Percentiles rank a stretch among this genome's conserved stretches.
phyloP scores from a whole-genome alignment of 2,329 filamentous ascomycete species.

The Cadophora sp. region DNA sequence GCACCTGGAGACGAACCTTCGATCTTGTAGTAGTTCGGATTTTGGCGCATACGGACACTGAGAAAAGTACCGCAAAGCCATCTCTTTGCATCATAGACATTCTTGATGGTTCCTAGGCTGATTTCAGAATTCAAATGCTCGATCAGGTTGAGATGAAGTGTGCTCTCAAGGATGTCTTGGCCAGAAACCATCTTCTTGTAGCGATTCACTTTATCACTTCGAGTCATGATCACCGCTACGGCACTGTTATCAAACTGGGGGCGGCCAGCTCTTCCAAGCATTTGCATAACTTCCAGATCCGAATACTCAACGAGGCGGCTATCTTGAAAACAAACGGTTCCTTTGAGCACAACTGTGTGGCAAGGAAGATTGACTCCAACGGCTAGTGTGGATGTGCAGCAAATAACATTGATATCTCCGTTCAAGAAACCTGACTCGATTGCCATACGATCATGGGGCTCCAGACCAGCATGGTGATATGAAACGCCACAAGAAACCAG shows the following conservation, averaged over 20 bases:
- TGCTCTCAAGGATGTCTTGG: slow-evolving; percentile 77
- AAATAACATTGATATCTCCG: slow-evolving; percentile 80
- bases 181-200: slow-evolving; percentile 80
- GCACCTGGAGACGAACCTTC: slow-evolving; percentile 56
- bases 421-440: slow-evolving; percentile 73
- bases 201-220: slow-evolving; percentile 63
- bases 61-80: slow-evolving; percentile 84
- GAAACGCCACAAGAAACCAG: slow-evolving; percentile 66
- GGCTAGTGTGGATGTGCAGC: slow-evolving; percentile 85
- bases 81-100: slow-evolving; percentile 67
- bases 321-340: slow-evolving; percentile 72
- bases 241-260: slow-evolving; percentile 83
- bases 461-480: slow-evolving; percentile 83
- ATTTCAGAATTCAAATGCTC: slow-evolving; percentile 88
- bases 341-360: slow-evolving; percentile 83
- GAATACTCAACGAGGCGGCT: slow-evolving; percentile 72
- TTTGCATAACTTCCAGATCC: slow-evolving; percentile 87
- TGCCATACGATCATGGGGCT: slow-evolving; percentile 64
- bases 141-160: slow-evolving; percentile 77
- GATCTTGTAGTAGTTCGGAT: slow-evolving; percentile 74
- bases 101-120: slow-evolving; percentile 73
- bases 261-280: slow-evolving; percentile 83
- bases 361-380: slow-evolving; percentile 86
- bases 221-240: slow-evolving; percentile 80
- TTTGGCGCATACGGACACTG: slow-evolving; percentile 73